Conservation (phyloP, 1,284 basidiomycete genomes). For the Macrocybe sp. region DNA sequence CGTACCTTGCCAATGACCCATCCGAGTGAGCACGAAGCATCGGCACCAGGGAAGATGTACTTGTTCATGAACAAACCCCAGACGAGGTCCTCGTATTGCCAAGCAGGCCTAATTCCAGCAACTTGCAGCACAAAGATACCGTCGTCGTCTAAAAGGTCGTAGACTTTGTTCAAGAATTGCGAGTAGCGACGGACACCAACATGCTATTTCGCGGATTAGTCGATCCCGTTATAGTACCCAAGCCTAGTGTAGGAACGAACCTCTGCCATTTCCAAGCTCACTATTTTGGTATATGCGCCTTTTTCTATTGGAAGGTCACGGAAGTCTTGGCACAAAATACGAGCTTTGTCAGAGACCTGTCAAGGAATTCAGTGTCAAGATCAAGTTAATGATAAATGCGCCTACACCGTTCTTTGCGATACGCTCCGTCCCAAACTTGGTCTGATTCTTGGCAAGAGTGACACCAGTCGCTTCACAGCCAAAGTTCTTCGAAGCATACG, state of each 20-base stretch:
- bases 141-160: slow-evolving; percentile 92
- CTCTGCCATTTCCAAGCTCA: slow-evolving; percentile 98
- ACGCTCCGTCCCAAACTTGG: slow-evolving; percentile 88
- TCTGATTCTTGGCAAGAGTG: slow-evolving; percentile 89
- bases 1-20: slow-evolving; percentile 78
- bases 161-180: slow-evolving; percentile 87
- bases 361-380: slow-evolving; percentile 4
- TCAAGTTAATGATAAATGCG: neutral
- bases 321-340: slow-evolving; percentile 94
- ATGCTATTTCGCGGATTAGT: slow-evolving; percentile 46
- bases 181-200: slow-evolving; percentile 94
- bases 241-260: slow-evolving; percentile 28
- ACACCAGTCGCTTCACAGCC: slow-evolving; percentile 94
- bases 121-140: slow-evolving; percentile 96
- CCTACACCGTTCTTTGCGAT: slow-evolving; percentile 78
- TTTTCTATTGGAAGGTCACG: slow-evolving; percentile 83
- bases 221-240: neutral
- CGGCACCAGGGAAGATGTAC: slow-evolving; percentile 97
- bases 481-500: slow-evolving; percentile 97
- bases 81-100: slow-evolving; percentile 98
- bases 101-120: slow-evolving; percentile 86
- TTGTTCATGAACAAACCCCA: slow-evolving; percentile 98
- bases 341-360: slow-evolving; percentile 62
- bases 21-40: slow-evolving; percentile 90
- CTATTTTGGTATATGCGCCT: slow-evolving; percentile 91